Evolutionary conservation across 2,329 filamentous ascomycete genomes (phyloP).

Genomic region (Elsinoe perseae): DNA sequence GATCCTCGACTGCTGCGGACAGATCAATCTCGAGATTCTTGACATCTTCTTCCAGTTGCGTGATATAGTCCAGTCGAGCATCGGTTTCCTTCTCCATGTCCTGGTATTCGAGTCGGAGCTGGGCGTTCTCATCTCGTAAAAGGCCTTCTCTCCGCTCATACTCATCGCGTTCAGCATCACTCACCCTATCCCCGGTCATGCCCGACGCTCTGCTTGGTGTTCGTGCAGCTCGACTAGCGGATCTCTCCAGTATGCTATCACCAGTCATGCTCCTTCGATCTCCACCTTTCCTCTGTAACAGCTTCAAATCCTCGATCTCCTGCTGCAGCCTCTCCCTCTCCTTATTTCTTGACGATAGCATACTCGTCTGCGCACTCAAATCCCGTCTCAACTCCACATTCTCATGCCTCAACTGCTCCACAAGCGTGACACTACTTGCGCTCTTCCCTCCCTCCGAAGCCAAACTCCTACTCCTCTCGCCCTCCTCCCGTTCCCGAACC

Average conservation of each 20-base stretch:
- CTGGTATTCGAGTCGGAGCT: constrained; percentile 81
- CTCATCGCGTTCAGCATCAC: constrained; percentile 73
- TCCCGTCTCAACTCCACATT: constrained; percentile 88
- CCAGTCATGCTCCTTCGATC: constrained; percentile 54
- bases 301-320: constrained; percentile 93
- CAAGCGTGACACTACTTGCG: constrained; percentile 59
- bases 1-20: constrained; percentile 68
- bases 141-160: constrained; percentile 77
- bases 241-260: constrained; percentile 90
- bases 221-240: constrained; percentile 73
- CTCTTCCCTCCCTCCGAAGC: constrained; percentile 33
- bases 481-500: neutral
- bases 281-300: constrained; percentile 68
- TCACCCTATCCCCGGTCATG: constrained; percentile 56
- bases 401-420: constrained; percentile 84
- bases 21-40: constrained; percentile 72
- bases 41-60: constrained; percentile 59
- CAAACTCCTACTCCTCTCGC: constrained; percentile 41
- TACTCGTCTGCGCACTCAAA: constrained; percentile 90
- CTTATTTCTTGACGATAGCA: constrained; percentile 90
- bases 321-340: constrained; percentile 93
- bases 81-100: constrained; percentile 78
- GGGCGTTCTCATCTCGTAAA: constrained; percentile 77
- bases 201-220: constrained; percentile 68
- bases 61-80: constrained; percentile 69